phyloP scores from a whole-genome alignment of 139 green algal genomes.

The Picochlorum sp. region DNA sequence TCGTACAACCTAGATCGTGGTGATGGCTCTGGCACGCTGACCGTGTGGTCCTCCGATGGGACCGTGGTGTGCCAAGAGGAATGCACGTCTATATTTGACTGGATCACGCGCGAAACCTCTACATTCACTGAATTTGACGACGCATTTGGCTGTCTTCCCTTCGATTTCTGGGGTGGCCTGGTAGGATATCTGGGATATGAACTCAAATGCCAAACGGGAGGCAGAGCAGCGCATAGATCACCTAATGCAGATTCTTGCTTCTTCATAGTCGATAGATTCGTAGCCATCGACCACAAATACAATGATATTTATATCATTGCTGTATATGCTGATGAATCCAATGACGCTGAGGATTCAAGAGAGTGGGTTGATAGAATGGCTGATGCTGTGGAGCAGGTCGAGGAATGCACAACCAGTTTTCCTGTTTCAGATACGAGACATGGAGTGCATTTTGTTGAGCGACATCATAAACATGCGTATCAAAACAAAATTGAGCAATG shows the following conservation, averaged over 20 bases:
- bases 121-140: not conserved
- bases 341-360: constrained; percentile 1
- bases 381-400: not conserved
- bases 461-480: constrained; percentile 46
- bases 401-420: not conserved
- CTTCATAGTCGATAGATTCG: constrained; percentile 74
- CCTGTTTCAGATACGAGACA: not conserved
- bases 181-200: constrained; percentile 98
- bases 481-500: constrained; percentile 62
- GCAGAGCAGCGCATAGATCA: constrained; percentile 8
- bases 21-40: not conserved
- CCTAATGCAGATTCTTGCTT: constrained; percentile 76
- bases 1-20: constrained; percentile 50
- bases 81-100: constrained; percentile 5
- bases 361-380: constrained; percentile 11
- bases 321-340: constrained; percentile 14
- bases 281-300: constrained; percentile 74
- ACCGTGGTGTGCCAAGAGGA: not conserved
- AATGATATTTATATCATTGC: constrained; percentile 71
- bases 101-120: constrained; percentile 8
- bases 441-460: not conserved
- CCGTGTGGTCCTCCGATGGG: constrained; percentile 8
- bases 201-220: constrained; percentile 66
- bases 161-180: constrained; percentile 89
- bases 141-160: constrained; percentile 55